Conservation (phyloP, 1,139 yeast species). For the Pneumocystis carinii region DNA sequence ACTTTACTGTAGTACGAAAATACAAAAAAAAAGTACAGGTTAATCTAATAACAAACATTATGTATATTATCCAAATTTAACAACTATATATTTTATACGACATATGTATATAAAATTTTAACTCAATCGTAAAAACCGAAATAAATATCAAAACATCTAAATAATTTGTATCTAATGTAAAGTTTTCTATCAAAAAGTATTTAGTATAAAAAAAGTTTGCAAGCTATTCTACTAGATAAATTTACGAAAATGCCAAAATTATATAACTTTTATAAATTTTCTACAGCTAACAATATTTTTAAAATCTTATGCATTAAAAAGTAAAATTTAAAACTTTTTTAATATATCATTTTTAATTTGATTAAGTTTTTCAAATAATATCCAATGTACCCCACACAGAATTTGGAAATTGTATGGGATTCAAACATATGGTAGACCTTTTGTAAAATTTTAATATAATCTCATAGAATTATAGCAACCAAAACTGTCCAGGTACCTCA, state of each 20-base stretch:
- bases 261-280: background rate
- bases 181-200: background rate
- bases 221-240: background rate
- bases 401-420: background rate
- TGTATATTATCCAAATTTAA: background rate
- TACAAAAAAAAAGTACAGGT: background rate
- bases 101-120: too few relatives aligned
- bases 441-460: background rate
- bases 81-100: background rate
- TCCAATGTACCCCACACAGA: background rate
- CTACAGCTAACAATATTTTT: background rate
- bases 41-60: background rate
- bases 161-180: background rate
- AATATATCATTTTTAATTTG: background rate
- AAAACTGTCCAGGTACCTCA: conserved; percentile 75
- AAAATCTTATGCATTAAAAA: background rate
- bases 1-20: background rate
- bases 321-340: background rate
- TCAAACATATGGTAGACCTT: background rate
- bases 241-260: background rate
- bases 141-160: background rate
- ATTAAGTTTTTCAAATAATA: background rate
- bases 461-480: conserved; percentile 10
- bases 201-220: background rate
- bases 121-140: background rate